Evolutionary conservation across 805 yeast genomes (phyloP), one percentile per base, ranked within the genome.

Genomic region (Tetrapisispora nanseiensis): DNA sequence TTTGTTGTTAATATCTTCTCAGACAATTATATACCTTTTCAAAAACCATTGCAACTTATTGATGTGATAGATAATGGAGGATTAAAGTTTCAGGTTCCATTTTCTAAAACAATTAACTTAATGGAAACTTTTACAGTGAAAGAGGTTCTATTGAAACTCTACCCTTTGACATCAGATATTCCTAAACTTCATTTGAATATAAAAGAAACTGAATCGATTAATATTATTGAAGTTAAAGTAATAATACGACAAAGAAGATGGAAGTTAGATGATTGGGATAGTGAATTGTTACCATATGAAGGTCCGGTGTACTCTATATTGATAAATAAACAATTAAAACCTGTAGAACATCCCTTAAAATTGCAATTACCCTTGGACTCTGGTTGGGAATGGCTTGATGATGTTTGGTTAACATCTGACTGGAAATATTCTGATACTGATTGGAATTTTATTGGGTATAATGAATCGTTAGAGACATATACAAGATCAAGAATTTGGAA

Each of bases 171-270:
- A 18, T 33, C 38, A 16, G 26, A 29, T 9, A n/a, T 40, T 4
- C 18, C 36, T 15, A 27, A 33, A 33, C n/a, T 40, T 6, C n/a
- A 36, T 4, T 23, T 33, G 8, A 4, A n/a, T 6, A 23, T 22
- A 23, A 8, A 10, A n/a, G 4, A 12, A 12, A n/a, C 22, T 5
- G 27, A 34, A 9, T 20, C 34, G 10, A 48, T 52, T 9, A 44
- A 42, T 6, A 44, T 57, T 4, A 42, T 55, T 3, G 59, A 57
- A 39, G 35, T 55, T n/a, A 38, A 40, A 16, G 44, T 61, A n/a
- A 35, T 49, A 15, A 61, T 57, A 45, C 59, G 56, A 41, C 56
- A 61, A 40, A 47, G 65, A 29, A 59, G 57, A 44, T 59, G 63
- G 63, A 20, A 40, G 12, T 32, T 42, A n/a, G 41, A 40, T 28